phyloP scores from a whole-genome alignment of 768 basidiomycete species.

The Albatrellus ellisii region DNA sequence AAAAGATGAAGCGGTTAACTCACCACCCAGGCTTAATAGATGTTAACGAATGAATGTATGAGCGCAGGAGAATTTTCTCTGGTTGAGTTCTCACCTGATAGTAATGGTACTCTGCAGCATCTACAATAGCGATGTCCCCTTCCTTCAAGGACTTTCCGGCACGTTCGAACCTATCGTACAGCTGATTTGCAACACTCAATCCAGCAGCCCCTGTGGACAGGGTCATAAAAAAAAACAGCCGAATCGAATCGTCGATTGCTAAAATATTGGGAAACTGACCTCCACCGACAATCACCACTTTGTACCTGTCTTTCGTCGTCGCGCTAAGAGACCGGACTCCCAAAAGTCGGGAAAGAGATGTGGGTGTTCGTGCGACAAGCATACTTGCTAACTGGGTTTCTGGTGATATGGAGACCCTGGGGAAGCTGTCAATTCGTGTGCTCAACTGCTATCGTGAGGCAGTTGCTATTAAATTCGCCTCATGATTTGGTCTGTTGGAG shows the following conservation, averaged over 20 bases:
- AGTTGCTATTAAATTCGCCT: too few species aligned
- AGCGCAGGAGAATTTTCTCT: neutral
- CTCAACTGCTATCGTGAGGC: too few species aligned
- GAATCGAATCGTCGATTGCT: neutral
- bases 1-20: constrained; percentile 12
- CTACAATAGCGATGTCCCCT: constrained; percentile 80
- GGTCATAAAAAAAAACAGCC: too few species aligned
- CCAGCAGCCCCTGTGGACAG: constrained; percentile 66
- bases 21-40: constrained; percentile 77
- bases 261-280: constrained; percentile 30
- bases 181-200: constrained; percentile 74
- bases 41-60: neutral
- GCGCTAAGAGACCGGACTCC: constrained; percentile 15
- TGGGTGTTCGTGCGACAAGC: neutral
- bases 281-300: constrained; percentile 78
- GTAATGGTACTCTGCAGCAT: constrained; percentile 70
- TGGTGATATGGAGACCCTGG: neutral
- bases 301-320: constrained; percentile 44
- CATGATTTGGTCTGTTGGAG: too few species aligned
- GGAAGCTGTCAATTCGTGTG: too few species aligned
- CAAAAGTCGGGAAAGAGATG: neutral
- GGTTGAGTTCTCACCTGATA: constrained; percentile 46
- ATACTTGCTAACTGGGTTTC: neutral
- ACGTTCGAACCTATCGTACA: constrained; percentile 65
- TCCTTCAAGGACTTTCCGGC: constrained; percentile 53